Conservation (phyloP, 1,139 yeast species). For the Kazachstania sp. region DNA sequence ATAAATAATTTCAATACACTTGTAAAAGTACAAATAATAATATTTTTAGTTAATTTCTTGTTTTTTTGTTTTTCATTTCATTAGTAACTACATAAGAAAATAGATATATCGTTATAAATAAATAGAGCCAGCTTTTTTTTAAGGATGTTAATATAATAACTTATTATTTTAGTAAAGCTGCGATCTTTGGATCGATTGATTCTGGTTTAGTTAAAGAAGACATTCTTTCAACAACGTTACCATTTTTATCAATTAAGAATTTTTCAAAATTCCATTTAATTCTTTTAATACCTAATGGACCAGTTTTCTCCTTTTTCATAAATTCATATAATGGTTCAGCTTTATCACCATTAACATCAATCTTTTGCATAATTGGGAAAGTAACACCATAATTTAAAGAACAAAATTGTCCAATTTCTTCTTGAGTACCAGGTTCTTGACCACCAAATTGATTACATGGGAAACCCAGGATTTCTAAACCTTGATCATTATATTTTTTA, state of each 20-base stretch:
- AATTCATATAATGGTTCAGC: slow-evolving; percentile 75
- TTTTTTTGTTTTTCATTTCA: too few species aligned
- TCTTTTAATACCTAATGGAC: slow-evolving; percentile 67
- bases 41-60: too few species aligned
- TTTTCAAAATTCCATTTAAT: slow-evolving; percentile 96
- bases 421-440: slow-evolving; percentile 76
- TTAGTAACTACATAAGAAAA: background rate
- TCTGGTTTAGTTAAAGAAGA: slow-evolving; percentile 63
- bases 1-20: background rate
- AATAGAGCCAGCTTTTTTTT: background rate
- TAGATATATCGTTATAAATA: too few species aligned
- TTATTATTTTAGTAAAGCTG: slow-evolving; percentile 35
- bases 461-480: slow-evolving; percentile 77
- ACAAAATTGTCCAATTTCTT: slow-evolving; percentile 58
- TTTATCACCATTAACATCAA: slow-evolving; percentile 79
- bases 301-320: slow-evolving; percentile 53
- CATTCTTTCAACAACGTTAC: slow-evolving; percentile 65
- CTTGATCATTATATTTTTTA: slow-evolving; percentile 66
- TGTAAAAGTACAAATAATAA: background rate
- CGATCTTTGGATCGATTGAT: slow-evolving; percentile 43
- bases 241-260: slow-evolving; percentile 64
- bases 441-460: slow-evolving; percentile 87
- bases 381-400: slow-evolving; percentile 66
- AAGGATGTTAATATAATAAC: too few species aligned
- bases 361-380: slow-evolving; percentile 80